These are phyloP conservation scores for Scleroderma bovista DNA, from an alignment of 768 basidiomycete species.

Conservation along the genomic window DNA sequence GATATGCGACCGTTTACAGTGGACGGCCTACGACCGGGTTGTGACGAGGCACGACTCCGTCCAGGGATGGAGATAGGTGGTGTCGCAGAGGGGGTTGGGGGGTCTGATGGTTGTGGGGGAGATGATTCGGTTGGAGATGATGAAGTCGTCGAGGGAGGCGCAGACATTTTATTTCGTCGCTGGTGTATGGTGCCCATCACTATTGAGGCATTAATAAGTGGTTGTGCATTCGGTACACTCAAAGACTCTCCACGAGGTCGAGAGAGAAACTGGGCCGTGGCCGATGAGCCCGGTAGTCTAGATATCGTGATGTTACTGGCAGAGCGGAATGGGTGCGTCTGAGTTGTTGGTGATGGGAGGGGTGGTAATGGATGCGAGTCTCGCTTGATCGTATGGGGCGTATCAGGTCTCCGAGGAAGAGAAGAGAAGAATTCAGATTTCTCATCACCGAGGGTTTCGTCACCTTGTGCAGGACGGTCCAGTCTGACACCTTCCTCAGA, in stretches of 20 bases:
- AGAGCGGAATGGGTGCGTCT: conserved; percentile 25
- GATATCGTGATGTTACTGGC: conserved; percentile 17
- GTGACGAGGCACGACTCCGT: conserved; percentile 67
- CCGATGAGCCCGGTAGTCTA: conserved; percentile 46
- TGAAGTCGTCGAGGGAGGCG: conserved; percentile 40
- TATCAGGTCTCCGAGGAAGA: conserved; percentile 33
- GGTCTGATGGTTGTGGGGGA: conserved; percentile 29
- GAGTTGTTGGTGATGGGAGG: conserved; percentile 45
- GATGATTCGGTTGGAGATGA: conserved; percentile 37
- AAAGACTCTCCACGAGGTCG: conserved; percentile 57
- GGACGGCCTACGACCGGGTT: conserved; percentile 69
- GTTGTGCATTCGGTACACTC: conserved; percentile 25
- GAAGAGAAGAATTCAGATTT: conserved; percentile 23
- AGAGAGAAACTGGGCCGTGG: conserved; percentile 35
- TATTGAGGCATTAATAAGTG: conserved; percentile 55
- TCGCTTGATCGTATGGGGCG: conserved; percentile 37
- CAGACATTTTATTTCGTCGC: conserved; percentile 61
- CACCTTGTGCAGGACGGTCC: conserved; percentile 30
- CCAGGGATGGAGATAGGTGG: conserved; percentile 32
- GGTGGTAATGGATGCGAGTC: conserved; percentile 68
- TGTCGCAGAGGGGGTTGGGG: conserved; percentile 38
- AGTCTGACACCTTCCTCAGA: conserved; percentile 49
- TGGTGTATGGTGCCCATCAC: conserved; percentile 62
- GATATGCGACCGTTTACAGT: conserved; percentile 46
- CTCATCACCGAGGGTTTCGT: conserved; percentile 23